These are phyloP conservation scores for Paspalum vaginatum DNA, from an alignment of 176 grass and related monocot species.

Conservation along the genomic window DNA sequence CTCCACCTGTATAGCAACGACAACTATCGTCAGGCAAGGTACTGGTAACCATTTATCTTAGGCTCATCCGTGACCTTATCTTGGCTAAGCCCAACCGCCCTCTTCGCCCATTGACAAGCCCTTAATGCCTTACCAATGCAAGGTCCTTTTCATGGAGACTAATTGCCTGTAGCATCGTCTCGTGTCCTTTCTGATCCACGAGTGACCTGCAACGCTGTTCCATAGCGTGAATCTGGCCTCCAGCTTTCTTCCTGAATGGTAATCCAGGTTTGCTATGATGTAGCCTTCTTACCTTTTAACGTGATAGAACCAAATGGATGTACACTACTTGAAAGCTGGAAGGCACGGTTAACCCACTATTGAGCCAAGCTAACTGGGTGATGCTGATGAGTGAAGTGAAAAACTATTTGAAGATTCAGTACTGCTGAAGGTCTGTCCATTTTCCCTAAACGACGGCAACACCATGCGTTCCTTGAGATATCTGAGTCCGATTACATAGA, in stretches of 20 bases:
- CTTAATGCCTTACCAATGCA: constrained; percentile 32
- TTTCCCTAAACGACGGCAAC: constrained; percentile 28
- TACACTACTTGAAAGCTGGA: background rate
- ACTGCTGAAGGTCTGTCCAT: background rate
- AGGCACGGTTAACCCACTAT: background rate
- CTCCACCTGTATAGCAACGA: constrained; percentile 31
- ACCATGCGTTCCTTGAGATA: constrained; percentile 33
- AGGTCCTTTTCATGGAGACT: constrained; percentile 34
- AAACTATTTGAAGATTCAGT: background rate
- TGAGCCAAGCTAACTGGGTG: background rate
- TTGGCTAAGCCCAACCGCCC: constrained; percentile 24
- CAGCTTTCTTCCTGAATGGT: constrained; percentile 29
- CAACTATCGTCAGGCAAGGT: constrained; percentile 25
- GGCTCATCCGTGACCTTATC: constrained; percentile 13
- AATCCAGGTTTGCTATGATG: constrained; percentile 15
- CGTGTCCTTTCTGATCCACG: background rate
- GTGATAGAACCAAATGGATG: background rate
- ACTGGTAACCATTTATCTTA: constrained; percentile 21
- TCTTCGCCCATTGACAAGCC: constrained; percentile 31
- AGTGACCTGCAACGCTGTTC: constrained; percentile 14
- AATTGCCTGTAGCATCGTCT: constrained; percentile 18
- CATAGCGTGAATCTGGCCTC: background rate
- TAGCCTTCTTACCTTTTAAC: constrained; percentile 11
- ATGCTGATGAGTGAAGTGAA: background rate
- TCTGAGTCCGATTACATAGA: background rate